Conservation (phyloP, 164 flowering plant genomes). For the Magnolia kwangsiensis region DNA sequence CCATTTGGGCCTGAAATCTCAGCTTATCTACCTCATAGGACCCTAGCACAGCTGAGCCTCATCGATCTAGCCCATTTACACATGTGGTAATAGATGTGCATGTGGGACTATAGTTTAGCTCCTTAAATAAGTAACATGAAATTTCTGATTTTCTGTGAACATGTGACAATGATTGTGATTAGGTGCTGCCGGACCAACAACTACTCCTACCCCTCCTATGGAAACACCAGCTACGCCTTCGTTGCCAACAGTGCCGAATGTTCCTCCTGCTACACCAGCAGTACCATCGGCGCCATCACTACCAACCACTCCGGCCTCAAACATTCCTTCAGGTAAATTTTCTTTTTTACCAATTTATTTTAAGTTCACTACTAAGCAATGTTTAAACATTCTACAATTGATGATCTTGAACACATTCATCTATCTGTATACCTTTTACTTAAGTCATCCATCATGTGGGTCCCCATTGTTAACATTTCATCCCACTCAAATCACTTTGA, state of each 20-base stretch:
- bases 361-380: neutral
- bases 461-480: too few species aligned
- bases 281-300: conserved; percentile 1
- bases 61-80: too few species aligned
- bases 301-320: neutral
- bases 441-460: too few species aligned
- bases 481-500: too few species aligned
- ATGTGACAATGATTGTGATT: neutral
- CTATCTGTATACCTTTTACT: too few species aligned
- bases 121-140: neutral
- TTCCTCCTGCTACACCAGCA: neutral
- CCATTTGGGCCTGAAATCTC: neutral
- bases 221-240: neutral
- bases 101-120: neutral
- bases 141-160: neutral
- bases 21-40: neutral
- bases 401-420: too few species aligned
- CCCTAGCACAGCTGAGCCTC: neutral
- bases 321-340: conserved; percentile 3
- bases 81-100: neutral
- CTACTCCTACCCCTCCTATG: conserved; percentile 13
- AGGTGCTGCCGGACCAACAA: conserved; percentile 21
- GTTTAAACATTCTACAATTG: neutral
- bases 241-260: neutral
- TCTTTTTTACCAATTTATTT: neutral